A percentile compares a stretch with the other conserved stretches of the same genome.
Conservation (phyloP, 352 stramenopile species). For the Plasmopara halstedii region DNA sequence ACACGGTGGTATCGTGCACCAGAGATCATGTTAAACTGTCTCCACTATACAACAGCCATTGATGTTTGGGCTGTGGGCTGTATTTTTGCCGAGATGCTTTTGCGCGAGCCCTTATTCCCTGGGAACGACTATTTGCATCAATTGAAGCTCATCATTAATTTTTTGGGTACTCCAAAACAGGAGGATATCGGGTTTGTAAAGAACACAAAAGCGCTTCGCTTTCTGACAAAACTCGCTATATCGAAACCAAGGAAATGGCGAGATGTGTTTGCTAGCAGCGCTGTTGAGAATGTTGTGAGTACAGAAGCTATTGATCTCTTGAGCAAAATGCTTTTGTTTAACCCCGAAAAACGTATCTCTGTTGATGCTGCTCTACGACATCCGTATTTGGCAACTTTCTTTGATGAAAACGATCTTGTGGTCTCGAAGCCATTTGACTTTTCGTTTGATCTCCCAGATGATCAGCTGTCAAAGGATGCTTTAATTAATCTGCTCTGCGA, state of each 20-base stretch:
- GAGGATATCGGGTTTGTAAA: constrained; percentile 79
- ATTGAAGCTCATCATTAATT: constrained; percentile 77
- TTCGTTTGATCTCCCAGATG: constrained; percentile 56
- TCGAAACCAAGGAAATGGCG: constrained; percentile 67
- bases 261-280: constrained; percentile 43
- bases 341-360: constrained; percentile 65
- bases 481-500: constrained; percentile 50
- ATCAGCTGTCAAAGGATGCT: constrained; percentile 52
- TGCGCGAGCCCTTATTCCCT: constrained; percentile 93
- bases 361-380: constrained; percentile 47
- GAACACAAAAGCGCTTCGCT: constrained; percentile 86
- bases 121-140: constrained; percentile 82
- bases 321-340: constrained; percentile 62
- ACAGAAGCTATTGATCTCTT: constrained; percentile 52
- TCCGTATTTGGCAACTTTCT: constrained; percentile 81
- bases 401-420: constrained; percentile 60
- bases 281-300: constrained; percentile 20
- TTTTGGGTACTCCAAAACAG: constrained; percentile 58
- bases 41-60: constrained; percentile 92
- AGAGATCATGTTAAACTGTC: constrained; percentile 93
- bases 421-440: constrained; percentile 45
- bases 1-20: constrained; percentile 84
- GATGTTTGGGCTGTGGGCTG: constrained; percentile 95
- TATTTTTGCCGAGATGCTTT: constrained; percentile 97
- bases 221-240: constrained; percentile 75